Conservation (phyloP, 2,329 filamentous ascomycete genomes). For the Lizonia empirigonia region DNA sequence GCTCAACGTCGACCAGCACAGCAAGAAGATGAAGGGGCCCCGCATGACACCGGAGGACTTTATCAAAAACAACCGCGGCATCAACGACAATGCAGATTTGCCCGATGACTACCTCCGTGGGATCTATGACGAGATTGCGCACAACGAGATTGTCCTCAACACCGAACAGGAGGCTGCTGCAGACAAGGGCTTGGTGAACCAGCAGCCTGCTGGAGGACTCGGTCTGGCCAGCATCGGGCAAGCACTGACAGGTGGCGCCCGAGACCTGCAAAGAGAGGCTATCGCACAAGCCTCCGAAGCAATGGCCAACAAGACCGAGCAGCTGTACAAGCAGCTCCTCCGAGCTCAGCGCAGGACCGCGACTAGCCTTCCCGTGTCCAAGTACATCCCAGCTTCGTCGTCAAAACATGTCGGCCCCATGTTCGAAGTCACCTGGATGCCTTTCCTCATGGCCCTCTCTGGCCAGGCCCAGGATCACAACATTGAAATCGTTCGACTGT, state of each 20-base stretch:
- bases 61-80: conserved; percentile 98
- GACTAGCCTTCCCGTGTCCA: conserved; percentile 67
- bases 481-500: conserved; percentile 86
- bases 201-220: conserved; percentile 63
- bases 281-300: conserved; percentile 95
- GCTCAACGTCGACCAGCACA: conserved; percentile 95
- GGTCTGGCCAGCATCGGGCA: conserved; percentile 85
- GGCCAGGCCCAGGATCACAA: conserved; percentile 95
- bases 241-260: conserved; percentile 87
- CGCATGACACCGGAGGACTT: conserved; percentile 98
- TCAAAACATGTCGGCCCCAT: conserved; percentile 95
- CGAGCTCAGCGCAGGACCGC: conserved; percentile 85
- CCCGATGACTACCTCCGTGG: conserved; percentile 87
- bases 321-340: conserved; percentile 92
- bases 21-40: conserved; percentile 76
- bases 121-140: conserved; percentile 91
- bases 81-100: conserved; percentile 93
- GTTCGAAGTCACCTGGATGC: conserved; percentile 99
- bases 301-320: conserved; percentile 79
- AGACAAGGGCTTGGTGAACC: conserved; percentile 67
- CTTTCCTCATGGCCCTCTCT: conserved; percentile 91
- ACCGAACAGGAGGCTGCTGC: conserved; percentile 91
- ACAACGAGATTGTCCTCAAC: conserved; percentile 91
- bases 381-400: conserved; percentile 89
- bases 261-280: conserved; percentile 89